Evolutionary conservation across 805 yeast genomes (phyloP).

Genomic region (Yarrowia deformans): DNA sequence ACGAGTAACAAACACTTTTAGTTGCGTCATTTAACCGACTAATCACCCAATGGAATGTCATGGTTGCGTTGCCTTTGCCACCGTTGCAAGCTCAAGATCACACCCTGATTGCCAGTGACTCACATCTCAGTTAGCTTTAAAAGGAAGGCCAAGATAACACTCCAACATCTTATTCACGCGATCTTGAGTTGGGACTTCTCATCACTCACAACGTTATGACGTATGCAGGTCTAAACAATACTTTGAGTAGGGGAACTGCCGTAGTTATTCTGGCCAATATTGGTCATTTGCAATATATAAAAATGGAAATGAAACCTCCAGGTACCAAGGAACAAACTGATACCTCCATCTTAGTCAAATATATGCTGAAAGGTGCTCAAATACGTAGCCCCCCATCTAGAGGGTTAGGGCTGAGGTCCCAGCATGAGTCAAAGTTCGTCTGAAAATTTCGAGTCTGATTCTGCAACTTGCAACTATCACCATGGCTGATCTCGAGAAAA

Average conservation of each 20-base stretch:
- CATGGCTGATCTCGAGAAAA: conserved; percentile 43
- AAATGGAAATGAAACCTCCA: neutral
- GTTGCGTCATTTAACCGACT: no score
- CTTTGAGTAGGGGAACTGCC: neutral
- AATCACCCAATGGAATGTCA: neutral
- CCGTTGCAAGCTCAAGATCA: neutral
- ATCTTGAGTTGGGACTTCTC: conserved; percentile 15
- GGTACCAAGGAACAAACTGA: neutral
- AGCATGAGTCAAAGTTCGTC: conserved; percentile 12
- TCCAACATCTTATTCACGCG: neutral
- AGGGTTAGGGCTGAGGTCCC: neutral
- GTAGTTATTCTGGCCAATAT: neutral
- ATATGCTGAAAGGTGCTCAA: no score
- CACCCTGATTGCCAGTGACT: neutral
- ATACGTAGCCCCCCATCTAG: neutral
- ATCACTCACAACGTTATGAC: neutral
- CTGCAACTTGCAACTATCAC: conserved; percentile 19
- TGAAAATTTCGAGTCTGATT: conserved; percentile 2
- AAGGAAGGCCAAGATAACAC: conserved; percentile 1
- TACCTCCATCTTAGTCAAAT: no score
- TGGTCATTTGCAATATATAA: no score
- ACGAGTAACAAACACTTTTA: no score
- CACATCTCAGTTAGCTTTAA: neutral
- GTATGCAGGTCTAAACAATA: neutral
- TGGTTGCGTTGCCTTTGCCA: neutral